Evolutionary conservation across 2,329 filamentous ascomycete species (phyloP).

Genomic region (Raffaelea arxii): DNA sequence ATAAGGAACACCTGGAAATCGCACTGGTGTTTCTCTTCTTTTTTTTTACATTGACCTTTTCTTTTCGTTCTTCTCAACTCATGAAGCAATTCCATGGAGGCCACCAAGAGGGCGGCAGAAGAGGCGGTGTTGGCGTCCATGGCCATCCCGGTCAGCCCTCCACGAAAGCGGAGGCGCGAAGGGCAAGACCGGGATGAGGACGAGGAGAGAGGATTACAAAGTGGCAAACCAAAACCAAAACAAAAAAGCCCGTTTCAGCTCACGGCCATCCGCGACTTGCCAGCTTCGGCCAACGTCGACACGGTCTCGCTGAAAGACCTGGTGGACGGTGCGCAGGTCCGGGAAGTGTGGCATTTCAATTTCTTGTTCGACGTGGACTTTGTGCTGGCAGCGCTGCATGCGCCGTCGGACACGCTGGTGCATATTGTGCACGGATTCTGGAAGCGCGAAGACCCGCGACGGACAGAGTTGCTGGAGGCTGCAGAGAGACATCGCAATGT

Average conservation of each 20-base stretch:
- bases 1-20: too few species aligned
- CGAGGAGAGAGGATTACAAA: neutral
- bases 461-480: constrained; percentile 49
- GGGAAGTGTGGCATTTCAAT: constrained; percentile 63
- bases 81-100: too few species aligned
- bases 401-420: constrained; percentile 36
- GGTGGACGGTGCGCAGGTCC: constrained; percentile 64
- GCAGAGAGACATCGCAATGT: constrained; percentile 57
- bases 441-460: constrained; percentile 56
- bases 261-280: constrained; percentile 57
- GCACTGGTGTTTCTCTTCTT: too few species aligned
- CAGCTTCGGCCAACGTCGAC: constrained; percentile 50
- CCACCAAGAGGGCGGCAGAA: neutral
- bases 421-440: constrained; percentile 54
- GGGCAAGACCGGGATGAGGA: neutral
- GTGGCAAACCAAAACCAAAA: neutral
- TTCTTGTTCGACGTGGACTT: constrained; percentile 53
- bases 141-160: constrained; percentile 34
- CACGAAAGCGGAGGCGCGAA: constrained; percentile 22
- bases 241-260: constrained; percentile 50
- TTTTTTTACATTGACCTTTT: too few species aligned
- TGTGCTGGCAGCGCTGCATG: constrained; percentile 43
- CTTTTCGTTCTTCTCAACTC: too few species aligned
- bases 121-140: neutral
- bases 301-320: constrained; percentile 57